phyloP scores from a whole-genome alignment of 2,329 filamentous ascomycete species.

The Beauveria caledonica region DNA sequence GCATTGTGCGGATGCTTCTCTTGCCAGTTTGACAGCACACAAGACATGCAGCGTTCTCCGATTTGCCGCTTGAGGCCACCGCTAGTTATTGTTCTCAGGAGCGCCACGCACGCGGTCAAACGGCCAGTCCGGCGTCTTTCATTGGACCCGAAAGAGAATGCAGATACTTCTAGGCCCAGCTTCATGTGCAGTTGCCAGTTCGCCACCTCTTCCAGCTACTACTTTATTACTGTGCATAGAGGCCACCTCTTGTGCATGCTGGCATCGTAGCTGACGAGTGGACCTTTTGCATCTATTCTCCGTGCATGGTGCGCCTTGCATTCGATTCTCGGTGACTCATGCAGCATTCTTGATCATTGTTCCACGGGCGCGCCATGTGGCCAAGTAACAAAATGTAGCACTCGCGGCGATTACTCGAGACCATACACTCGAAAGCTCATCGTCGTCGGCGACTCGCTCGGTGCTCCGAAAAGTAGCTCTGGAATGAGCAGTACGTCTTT shows the following conservation, averaged over 20 bases:
- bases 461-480: too few species aligned
- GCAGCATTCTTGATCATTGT: background rate
- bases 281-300: background rate
- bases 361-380: background rate
- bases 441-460: too few species aligned
- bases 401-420: too few species aligned
- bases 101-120: background rate
- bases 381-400: too few species aligned
- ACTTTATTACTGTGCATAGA: background rate
- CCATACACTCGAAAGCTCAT: too few species aligned
- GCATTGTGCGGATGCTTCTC: background rate
- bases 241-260: background rate
- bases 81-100: background rate
- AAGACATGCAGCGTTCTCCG: conserved; percentile 4
- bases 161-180: background rate
- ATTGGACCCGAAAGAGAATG: background rate
- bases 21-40: conserved; percentile 5
- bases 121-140: background rate
- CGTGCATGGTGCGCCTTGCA: background rate
- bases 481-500: too few species aligned
- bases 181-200: background rate
- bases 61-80: background rate
- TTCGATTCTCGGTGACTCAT: background rate
- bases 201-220: background rate
- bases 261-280: background rate